A percentile compares a stretch with the other conserved stretches of the same genome.
Conservation (phyloP, 192 early-diverging fungal species). For the Gonapodya prolifera region DNA sequence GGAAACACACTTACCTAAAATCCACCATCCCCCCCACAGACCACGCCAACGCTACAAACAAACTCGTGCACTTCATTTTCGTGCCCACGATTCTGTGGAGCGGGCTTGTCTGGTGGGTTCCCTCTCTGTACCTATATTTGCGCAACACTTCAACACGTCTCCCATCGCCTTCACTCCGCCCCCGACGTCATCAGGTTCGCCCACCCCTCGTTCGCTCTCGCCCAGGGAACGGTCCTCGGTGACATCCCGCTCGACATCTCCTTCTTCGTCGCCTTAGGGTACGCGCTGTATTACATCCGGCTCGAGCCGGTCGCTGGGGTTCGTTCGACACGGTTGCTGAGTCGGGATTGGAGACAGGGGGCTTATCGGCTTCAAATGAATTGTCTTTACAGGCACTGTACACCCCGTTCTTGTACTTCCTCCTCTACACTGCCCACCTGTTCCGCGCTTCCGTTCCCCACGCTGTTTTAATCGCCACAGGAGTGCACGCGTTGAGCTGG, state of each 20-base stretch:
- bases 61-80: slow-evolving; percentile 73
- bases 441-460: slow-evolving; percentile 32
- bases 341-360: slow-evolving; percentile 3
- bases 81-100: slow-evolving; percentile 87
- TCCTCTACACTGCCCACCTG: slow-evolving; percentile 50
- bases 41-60: slow-evolving; percentile 60
- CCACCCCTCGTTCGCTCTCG: slow-evolving; percentile 11
- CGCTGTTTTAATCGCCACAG: slow-evolving; percentile 38
- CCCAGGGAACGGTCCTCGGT: slow-evolving; percentile 14
- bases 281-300: slow-evolving; percentile 59
- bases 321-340: slow-evolving; percentile 13
- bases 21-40: too few species aligned
- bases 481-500: slow-evolving; percentile 64
- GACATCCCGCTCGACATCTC: slow-evolving; percentile 27
- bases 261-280: slow-evolving; percentile 41
- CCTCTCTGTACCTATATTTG: slow-evolving; percentile 20
- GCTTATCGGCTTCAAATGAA: slow-evolving; percentile 13
- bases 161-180: slow-evolving; percentile 5
- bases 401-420: slow-evolving; percentile 45
- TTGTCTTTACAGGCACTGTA: slow-evolving; percentile 21
- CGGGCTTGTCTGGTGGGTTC: slow-evolving; percentile 40
- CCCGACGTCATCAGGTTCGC: too few species aligned
- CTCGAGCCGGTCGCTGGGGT: slow-evolving; percentile 61
- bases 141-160: slow-evolving; percentile 25
- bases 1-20: too few species aligned